phyloP scores from a whole-genome alignment of 164 flowering plant genomes.

The Echeveria elegans region DNA sequence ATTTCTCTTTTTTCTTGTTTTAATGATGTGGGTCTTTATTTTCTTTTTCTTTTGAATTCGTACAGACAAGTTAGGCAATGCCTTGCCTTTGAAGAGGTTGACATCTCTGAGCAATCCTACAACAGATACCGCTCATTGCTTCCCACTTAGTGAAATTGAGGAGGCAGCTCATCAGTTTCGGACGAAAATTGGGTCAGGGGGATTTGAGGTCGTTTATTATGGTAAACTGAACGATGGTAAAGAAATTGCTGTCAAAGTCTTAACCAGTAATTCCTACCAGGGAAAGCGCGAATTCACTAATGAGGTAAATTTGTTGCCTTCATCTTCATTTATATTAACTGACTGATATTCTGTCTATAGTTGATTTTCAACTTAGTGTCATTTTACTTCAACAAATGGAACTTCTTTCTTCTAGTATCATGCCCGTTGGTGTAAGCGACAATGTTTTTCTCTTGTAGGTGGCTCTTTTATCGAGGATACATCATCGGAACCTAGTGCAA shows the following conservation, averaged over 20 bases:
- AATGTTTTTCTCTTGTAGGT: too few relatives aligned
- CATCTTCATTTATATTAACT: not conserved
- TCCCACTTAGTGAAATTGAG: slow-evolving; percentile 59
- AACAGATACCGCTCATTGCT: slow-evolving; percentile 75
- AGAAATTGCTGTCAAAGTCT: slow-evolving; percentile 94
- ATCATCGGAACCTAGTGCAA: slow-evolving; percentile 91
- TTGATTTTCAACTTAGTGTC: too few relatives aligned
- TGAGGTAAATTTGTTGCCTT: slow-evolving; percentile 11
- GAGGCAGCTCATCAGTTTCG: slow-evolving; percentile 73
- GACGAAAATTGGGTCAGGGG: slow-evolving; percentile 88
- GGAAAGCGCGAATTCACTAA: slow-evolving; percentile 90
- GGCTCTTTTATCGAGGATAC: slow-evolving; percentile 91
- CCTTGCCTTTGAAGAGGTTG: slow-evolving; percentile 36
- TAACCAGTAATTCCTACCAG: slow-evolving; percentile 74
- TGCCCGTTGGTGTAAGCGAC: too few relatives aligned
- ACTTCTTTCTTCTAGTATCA: too few relatives aligned
- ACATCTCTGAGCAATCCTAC: slow-evolving; percentile 37
- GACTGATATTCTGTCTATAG: not conserved
- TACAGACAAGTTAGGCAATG: slow-evolving; percentile 25
- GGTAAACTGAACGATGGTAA: slow-evolving; percentile 78
- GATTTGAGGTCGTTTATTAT: slow-evolving; percentile 89
- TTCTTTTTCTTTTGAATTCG: not conserved
- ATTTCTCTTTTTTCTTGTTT: not conserved
- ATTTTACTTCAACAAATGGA: too few relatives aligned
- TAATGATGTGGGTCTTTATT: not conserved